A percentile compares a stretch with the other conserved stretches of the same genome.
phyloP scores from a whole-genome alignment of 257 asterid species.

The Solanum rostratum region DNA sequence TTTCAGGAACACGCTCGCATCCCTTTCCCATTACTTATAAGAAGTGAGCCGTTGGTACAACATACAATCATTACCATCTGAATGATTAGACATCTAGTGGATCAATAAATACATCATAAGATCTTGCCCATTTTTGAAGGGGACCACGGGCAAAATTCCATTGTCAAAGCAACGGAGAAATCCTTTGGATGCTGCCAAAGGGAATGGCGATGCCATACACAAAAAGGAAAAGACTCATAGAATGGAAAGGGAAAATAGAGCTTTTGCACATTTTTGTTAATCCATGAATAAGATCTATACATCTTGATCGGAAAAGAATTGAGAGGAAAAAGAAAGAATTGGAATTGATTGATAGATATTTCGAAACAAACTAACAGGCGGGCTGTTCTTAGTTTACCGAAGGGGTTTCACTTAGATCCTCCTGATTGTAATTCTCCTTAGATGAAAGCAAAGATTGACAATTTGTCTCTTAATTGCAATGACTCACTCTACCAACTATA shows the following conservation, averaged over 20 bases:
- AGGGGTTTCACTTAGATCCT: background rate
- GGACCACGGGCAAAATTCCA: background rate
- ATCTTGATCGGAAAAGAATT: no score
- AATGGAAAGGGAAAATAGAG: no score
- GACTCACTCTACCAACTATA: background rate
- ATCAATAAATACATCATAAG: background rate
- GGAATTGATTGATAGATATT: background rate
- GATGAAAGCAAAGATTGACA: background rate
- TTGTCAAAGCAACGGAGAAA: background rate
- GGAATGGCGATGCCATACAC: no score
- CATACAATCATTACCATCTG: background rate
- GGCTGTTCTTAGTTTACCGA: background rate
- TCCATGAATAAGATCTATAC: no score
- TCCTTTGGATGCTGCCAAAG: background rate
- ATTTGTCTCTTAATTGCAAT: background rate
- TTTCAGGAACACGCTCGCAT: no score
- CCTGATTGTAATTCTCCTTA: background rate
- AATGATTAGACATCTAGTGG: background rate
- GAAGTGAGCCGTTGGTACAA: background rate
- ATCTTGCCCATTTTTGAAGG: background rate
- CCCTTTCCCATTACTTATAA: background rate
- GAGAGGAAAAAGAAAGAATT: background rate
- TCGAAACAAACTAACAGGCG: background rate
- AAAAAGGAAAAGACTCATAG: no score
- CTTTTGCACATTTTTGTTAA: no score